phyloP scores from a whole-genome alignment of 441 rosid genomes.

The Pelargonium myrrhifolium region DNA sequence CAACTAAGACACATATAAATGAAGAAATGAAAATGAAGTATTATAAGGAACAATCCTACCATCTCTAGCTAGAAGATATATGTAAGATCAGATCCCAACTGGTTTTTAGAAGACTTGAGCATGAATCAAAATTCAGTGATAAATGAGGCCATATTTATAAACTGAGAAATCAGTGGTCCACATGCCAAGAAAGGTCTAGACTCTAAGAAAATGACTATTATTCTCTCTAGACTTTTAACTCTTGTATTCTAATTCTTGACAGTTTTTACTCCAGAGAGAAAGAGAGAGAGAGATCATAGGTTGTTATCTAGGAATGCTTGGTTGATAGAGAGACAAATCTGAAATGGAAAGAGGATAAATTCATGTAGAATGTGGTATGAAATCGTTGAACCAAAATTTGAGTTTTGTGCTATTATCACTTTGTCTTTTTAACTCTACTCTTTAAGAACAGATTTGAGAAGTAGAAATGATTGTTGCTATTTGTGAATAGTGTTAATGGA shows the following conservation, averaged over 20 bases:
- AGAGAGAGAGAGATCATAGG: too few species aligned
- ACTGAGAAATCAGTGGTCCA: slow-evolving; percentile 36
- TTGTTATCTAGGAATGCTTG: background rate
- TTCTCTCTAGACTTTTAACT: slow-evolving; percentile 7
- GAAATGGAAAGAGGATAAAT: background rate
- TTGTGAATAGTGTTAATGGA: too few species aligned
- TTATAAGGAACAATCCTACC: slow-evolving; percentile 26
- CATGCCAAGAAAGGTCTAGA: slow-evolving; percentile 41
- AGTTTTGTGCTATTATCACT: background rate
- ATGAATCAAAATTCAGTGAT: slow-evolving; percentile 11
- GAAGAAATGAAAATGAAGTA: background rate
- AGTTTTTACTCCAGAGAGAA: slow-evolving; percentile 11
- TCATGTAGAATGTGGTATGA: background rate
- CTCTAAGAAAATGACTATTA: slow-evolving; percentile 26
- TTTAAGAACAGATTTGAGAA: background rate
- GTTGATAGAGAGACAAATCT: background rate
- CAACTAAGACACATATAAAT: background rate
- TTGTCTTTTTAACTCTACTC: background rate
- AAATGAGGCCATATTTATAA: slow-evolving; percentile 23
- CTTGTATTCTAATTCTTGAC: slow-evolving; percentile 14
- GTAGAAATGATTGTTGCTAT: too few species aligned
- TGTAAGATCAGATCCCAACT: slow-evolving; percentile 7
- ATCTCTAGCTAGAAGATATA: slow-evolving; percentile 14
- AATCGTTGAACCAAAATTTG: background rate
- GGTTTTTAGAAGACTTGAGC: slow-evolving; percentile 12